A percentile compares a stretch with the other conserved stretches of the same genome.
These are phyloP conservation scores for Friedmanniomyces endolithicus DNA, from an alignment of 495 filamentous ascomycete species.

Conservation along the genomic window DNA sequence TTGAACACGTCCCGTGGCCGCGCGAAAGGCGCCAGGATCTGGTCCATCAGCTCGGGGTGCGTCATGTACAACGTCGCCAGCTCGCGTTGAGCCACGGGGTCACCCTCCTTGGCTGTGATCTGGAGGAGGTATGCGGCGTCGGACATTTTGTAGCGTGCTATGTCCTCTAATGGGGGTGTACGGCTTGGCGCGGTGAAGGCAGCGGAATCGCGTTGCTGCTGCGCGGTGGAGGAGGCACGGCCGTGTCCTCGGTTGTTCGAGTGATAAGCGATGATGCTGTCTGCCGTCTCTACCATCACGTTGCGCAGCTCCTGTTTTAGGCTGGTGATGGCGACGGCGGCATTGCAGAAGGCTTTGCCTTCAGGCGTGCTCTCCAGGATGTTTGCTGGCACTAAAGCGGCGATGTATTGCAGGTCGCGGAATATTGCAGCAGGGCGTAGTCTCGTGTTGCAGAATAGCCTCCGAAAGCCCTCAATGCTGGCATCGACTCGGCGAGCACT, in stretches of 20 bases:
- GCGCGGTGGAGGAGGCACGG: slow-evolving; percentile 7
- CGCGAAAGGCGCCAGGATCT: slow-evolving; percentile 71
- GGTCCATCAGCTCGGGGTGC: slow-evolving; percentile 75
- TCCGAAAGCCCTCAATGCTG: slow-evolving; percentile 67
- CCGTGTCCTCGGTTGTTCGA: slow-evolving; percentile 29
- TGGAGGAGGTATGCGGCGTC: slow-evolving; percentile 88
- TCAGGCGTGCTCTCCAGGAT: slow-evolving; percentile 74
- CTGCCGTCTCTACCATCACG: slow-evolving; percentile 79
- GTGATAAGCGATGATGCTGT: slow-evolving; percentile 55
- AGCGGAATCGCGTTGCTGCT: slow-evolving; percentile 13
- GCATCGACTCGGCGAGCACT: slow-evolving; percentile 39
- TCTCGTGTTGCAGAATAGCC: slow-evolving; percentile 61
- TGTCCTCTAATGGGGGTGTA: slow-evolving; percentile 32
- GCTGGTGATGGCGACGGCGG: slow-evolving; percentile 71
- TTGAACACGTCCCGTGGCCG: slow-evolving; percentile 86
- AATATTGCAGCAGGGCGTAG: slow-evolving; percentile 84
- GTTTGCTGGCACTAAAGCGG: slow-evolving; percentile 71
- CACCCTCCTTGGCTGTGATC: slow-evolving; percentile 87
- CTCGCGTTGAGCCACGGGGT: slow-evolving; percentile 85
- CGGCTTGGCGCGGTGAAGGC: slow-evolving; percentile 13
- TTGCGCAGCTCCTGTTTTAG: slow-evolving; percentile 82
- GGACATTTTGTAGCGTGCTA: slow-evolving; percentile 51
- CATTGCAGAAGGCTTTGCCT: slow-evolving; percentile 91
- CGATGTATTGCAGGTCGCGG: slow-evolving; percentile 90
- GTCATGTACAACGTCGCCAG: slow-evolving; percentile 90